Percentiles rank a stretch among this genome's conserved stretches.
Evolutionary conservation across 352 stramenopile species (phyloP).

Genomic region (Pythium aquatile): DNA sequence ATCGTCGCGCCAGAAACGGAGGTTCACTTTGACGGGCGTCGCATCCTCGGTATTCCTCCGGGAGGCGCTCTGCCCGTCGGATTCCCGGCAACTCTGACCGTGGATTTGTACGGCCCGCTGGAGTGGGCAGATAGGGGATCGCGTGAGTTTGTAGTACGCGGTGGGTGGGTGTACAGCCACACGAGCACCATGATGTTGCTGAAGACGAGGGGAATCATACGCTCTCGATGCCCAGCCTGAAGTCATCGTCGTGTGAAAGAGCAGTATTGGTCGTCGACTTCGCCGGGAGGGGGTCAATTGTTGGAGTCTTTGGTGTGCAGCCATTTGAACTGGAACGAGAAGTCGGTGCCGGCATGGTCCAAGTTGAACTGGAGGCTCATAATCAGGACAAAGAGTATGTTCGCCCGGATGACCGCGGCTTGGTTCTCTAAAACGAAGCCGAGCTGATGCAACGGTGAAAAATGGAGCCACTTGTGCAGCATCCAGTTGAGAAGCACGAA

Average conservation of each 20-base stretch:
- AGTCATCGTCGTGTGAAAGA: too few relatives aligned
- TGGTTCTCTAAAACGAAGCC: neutral
- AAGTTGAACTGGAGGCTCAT: neutral
- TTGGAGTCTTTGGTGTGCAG: neutral
- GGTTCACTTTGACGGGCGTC: slow-evolving; percentile 37
- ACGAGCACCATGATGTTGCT: too few relatives aligned
- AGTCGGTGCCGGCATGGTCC: neutral
- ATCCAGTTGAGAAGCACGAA: slow-evolving; percentile 4
- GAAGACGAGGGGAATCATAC: too few relatives aligned
- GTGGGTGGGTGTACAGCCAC: too few relatives aligned
- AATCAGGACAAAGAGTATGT: neutral
- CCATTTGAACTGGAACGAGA: neutral
- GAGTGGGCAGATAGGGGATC: slow-evolving; percentile 11
- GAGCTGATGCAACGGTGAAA: neutral
- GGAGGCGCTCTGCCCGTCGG: slow-evolving; percentile 28
- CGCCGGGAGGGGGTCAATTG: too few relatives aligned
- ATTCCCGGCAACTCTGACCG: slow-evolving; percentile 32
- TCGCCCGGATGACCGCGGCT: neutral
- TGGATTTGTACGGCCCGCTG: slow-evolving; percentile 41
- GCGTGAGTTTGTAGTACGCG: too few relatives aligned
- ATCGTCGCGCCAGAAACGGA: slow-evolving; percentile 36
- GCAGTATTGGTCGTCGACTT: too few relatives aligned
- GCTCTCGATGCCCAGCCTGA: too few relatives aligned
- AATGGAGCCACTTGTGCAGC: neutral
- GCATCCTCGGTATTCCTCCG: slow-evolving; percentile 38